phyloP scores from a whole-genome alignment of 2,329 filamentous ascomycete species.

The Exophiala spinifera region DNA sequence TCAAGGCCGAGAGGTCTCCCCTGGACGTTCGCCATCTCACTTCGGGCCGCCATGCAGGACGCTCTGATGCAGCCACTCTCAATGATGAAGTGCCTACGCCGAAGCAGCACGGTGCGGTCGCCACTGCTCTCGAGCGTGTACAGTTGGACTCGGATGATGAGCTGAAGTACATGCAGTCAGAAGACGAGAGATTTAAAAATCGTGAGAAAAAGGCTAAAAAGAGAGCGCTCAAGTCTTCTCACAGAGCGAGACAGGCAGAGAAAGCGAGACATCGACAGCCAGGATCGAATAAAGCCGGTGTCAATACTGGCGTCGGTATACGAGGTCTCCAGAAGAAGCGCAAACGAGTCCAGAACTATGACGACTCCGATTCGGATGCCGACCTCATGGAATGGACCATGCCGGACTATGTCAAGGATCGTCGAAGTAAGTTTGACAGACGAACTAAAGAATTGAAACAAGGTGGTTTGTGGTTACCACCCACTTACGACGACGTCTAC shows the following conservation, averaged over 20 bases:
- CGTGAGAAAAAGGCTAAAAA: conserved; percentile 3
- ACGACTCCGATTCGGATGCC: conserved; percentile 51
- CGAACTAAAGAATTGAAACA: conserved; percentile 59
- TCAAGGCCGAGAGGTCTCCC: conserved; percentile 2
- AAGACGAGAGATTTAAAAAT: conserved; percentile 7
- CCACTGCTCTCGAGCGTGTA: neutral
- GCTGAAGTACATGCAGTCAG: conserved; percentile 16
- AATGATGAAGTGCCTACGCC: conserved; percentile 2
- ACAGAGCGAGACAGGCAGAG: conserved; percentile 55
- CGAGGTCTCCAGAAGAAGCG: conserved; percentile 30
- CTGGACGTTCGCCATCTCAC: neutral
- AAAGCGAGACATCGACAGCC: conserved; percentile 38
- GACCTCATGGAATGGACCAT: conserved; percentile 58
- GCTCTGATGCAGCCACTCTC: conserved; percentile 2
- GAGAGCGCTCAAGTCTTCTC: conserved; percentile 30
- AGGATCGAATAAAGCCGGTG: conserved; percentile 36
- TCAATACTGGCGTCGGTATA: conserved; percentile 31
- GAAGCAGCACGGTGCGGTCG: neutral
- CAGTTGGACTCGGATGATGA: conserved; percentile 19
- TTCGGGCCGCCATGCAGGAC: conserved; percentile 1
- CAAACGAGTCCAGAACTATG: conserved; percentile 39
- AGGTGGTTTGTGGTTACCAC: conserved; percentile 71
- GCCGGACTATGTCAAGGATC: conserved; percentile 68
- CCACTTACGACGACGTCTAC: conserved; percentile 69
- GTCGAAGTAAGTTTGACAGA: conserved; percentile 68